These are phyloP conservation scores for Cucurbitaria berberidis DNA, from an alignment of 2,329 filamentous ascomycete species.

Conservation along the genomic window DNA sequence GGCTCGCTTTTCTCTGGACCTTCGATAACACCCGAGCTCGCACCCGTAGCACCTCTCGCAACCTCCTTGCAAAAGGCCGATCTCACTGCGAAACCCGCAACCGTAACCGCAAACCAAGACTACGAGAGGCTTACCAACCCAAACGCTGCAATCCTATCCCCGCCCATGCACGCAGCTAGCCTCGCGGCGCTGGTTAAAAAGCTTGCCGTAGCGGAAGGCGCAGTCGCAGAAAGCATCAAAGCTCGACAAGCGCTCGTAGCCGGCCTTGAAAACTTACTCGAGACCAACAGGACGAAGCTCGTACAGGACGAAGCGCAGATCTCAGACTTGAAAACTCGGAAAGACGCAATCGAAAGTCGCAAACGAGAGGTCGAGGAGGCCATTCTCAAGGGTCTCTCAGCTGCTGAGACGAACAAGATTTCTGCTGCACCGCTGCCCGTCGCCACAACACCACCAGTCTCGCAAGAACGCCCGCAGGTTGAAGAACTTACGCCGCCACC, in stretches of 20 bases:
- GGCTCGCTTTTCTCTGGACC: conserved; percentile 73
- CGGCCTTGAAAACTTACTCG: conserved; percentile 81
- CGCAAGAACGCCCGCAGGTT: conserved; percentile 74
- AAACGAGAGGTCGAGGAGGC: conserved; percentile 89
- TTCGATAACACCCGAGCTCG: conserved; percentile 76
- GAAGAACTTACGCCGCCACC: conserved; percentile 87
- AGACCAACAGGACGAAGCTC: conserved; percentile 72
- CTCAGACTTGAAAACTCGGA: conserved; percentile 69
- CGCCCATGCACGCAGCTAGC: conserved; percentile 89
- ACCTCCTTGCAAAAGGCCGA: conserved; percentile 75
- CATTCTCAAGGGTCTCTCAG: conserved; percentile 83
- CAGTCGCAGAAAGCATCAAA: conserved; percentile 87
- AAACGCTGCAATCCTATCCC: conserved; percentile 70
- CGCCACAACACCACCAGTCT: conserved; percentile 20
- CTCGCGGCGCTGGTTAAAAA: conserved; percentile 89
- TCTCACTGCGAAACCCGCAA: conserved; percentile 68
- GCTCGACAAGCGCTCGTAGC: conserved; percentile 78
- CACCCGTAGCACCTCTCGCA: conserved; percentile 75
- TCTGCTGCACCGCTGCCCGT: conserved; percentile 48
- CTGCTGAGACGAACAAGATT: conserved; percentile 60
- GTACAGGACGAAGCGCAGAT: conserved; percentile 71
- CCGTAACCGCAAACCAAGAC: conserved; percentile 77
- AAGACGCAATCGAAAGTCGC: conserved; percentile 75
- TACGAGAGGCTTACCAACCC: conserved; percentile 84
- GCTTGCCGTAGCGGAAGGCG: conserved; percentile 84